A percentile compares a stretch with the other conserved stretches of the same genome.
These are phyloP conservation scores for Alternaria burnsii DNA, from an alignment of 2,329 filamentous ascomycete genomes.

Conservation along the genomic window DNA sequence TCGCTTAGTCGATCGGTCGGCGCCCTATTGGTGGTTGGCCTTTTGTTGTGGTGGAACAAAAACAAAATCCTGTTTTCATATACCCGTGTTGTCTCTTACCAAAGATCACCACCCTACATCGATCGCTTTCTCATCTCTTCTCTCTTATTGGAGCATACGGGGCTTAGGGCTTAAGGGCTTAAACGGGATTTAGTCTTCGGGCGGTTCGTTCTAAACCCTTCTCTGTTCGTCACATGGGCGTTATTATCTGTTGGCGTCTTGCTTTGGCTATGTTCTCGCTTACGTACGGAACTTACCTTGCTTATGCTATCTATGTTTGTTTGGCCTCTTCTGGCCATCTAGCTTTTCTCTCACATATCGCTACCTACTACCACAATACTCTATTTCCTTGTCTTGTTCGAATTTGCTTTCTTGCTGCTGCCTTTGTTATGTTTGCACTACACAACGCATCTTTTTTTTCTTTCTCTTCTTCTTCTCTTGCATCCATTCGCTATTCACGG, in stretches of 20 bases:
- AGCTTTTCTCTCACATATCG: not conserved
- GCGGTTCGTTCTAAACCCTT: slow-evolving; percentile 1
- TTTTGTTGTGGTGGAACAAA: slow-evolving; percentile 14
- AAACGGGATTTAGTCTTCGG: not conserved
- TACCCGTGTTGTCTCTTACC: slow-evolving; percentile 21
- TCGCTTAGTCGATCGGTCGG: slow-evolving; percentile 1
- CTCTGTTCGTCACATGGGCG: not conserved
- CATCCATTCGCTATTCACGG: not conserved
- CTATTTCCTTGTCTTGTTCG: not conserved
- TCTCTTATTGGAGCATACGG: slow-evolving; percentile 26
- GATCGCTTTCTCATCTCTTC: slow-evolving; percentile 21
- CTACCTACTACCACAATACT: not conserved
- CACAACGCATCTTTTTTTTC: too few relatives aligned
- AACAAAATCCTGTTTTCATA: slow-evolving; percentile 28
- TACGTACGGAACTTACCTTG: not conserved
- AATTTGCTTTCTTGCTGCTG: too few relatives aligned
- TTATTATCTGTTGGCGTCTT: not conserved
- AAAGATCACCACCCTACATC: slow-evolving; percentile 18
- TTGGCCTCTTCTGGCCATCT: not conserved
- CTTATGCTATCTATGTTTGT: not conserved
- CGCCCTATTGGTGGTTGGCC: not conserved
- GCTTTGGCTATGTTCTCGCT: too few relatives aligned
- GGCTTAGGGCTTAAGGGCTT: not conserved
- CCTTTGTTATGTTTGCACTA: too few relatives aligned
- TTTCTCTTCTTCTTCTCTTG: too few relatives aligned